phyloP scores from a whole-genome alignment of 768 basidiomycete genomes.

The Pulveroboletus sp. region DNA sequence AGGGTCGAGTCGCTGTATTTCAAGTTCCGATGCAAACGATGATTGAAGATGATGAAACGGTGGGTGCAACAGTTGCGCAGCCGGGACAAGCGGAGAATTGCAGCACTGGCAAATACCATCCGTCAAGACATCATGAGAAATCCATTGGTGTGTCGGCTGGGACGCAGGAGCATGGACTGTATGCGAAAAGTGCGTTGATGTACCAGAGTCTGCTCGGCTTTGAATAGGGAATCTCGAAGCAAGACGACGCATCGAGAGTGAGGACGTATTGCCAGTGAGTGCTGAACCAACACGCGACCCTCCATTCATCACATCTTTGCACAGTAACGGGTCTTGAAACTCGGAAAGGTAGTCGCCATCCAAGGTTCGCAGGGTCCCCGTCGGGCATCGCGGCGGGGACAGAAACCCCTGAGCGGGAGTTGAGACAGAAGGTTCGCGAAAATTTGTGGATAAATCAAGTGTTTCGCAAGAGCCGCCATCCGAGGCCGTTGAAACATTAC shows the following conservation, averaged over 20 bases:
- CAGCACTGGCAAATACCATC: conserved; percentile 6
- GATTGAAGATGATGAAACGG: conserved; percentile 26
- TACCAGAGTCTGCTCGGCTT: conserved; percentile 17
- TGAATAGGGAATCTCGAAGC: conserved; percentile 29
- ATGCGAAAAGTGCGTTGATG: conserved; percentile 8
- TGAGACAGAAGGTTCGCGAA: not conserved
- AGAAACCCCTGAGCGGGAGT: conserved; percentile 9
- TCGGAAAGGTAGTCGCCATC: conserved; percentile 14
- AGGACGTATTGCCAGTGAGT: conserved; percentile 17
- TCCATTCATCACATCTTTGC: conserved; percentile 13
- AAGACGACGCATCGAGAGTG: conserved; percentile 32
- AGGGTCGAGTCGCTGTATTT: conserved; percentile 4
- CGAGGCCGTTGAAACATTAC: conserved; percentile 3
- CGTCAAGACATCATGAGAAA: conserved; percentile 10
- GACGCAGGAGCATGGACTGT: conserved; percentile 12
- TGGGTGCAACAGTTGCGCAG: conserved; percentile 30
- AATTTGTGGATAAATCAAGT: conserved; percentile 6
- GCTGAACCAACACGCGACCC: conserved; percentile 9
- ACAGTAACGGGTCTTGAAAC: conserved; percentile 9
- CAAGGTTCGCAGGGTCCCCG: not conserved
- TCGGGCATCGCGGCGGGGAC: conserved; percentile 7
- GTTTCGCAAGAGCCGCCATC: not conserved
- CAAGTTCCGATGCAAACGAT: conserved; percentile 15
- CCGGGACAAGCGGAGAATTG: conserved; percentile 19
- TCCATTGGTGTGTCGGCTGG: conserved; percentile 15